Evolutionary conservation across 73 alveolate species (phyloP), one percentile per base, ranked within the genome.

Genomic region (Paramecium caudatum): DNA sequence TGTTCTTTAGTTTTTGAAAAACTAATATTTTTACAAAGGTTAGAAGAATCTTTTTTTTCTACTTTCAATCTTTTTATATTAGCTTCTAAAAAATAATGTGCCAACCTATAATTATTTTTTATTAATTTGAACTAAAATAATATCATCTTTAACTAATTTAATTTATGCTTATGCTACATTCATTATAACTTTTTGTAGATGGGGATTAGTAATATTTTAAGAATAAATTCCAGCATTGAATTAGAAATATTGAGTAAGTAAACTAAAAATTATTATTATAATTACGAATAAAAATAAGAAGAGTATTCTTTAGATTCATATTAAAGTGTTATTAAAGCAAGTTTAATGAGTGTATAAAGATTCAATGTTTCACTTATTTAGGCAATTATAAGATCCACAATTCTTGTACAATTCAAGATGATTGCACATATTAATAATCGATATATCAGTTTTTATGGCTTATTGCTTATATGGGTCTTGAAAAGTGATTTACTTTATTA

Each of bases 21-120:
- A 74, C 21, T 41, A 17, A 19, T 39, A 74, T 74, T 74, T 74
- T 12, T 74, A 74, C 6, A 74, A 39, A 1, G 88, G 88, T 41
- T 74, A 45, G 4, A 74, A 43, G 43, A 12, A 74, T 3, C n/a
- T 45, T 19, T 74, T 74, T 7, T 41, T 74, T 16, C 65, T 45
- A 74, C 43, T 74, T 47, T 74, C 88, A 0, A 16, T 19, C 23
- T 39, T 39, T 45, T 43, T 74, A 21, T 74, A 74, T 41, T 41
- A 6, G 32, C 68, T 15, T 13, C 43, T 74, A 17, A 74, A 74
- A 46, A 74, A 74, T 5, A 74, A 30, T 1, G 88, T 74, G 7
- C 55, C 62, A 39, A 74, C 55, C 21, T 43, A 4, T 74, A 74
- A 19, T 41, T 74, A 21, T 74, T 74, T 74, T 13, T 36, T 19